Evolutionary conservation across 345 rosid species (phyloP).

Genomic region (Cardamine resedifolia): DNA sequence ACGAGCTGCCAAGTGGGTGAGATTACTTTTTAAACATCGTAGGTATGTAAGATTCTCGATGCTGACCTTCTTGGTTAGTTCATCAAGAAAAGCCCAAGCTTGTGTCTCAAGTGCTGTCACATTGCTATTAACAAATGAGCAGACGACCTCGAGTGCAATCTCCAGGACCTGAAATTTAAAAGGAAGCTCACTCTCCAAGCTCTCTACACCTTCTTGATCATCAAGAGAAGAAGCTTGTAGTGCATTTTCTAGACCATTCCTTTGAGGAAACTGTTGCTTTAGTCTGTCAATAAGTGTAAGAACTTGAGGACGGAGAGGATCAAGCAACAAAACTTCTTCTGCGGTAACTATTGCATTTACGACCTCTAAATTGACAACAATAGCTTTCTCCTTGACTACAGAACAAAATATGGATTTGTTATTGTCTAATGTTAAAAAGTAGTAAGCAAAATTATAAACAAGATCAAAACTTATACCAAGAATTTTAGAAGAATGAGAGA

Average conservation of each 20-base stretch:
- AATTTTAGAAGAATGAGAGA: constrained; percentile 81
- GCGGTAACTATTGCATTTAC: constrained; percentile 75
- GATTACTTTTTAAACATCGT: constrained; percentile 80
- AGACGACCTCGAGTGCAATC: constrained; percentile 83
- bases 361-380: constrained; percentile 83
- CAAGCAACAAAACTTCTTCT: constrained; percentile 71
- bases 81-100: constrained; percentile 85
- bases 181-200: constrained; percentile 73
- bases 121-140: constrained; percentile 57
- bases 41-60: constrained; percentile 85
- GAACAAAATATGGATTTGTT: not conserved
- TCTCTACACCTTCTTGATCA: constrained; percentile 63
- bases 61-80: constrained; percentile 78
- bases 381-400: constrained; percentile 79
- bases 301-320: constrained; percentile 70
- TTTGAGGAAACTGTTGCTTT: constrained; percentile 64
- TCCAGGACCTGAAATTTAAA: constrained; percentile 93
- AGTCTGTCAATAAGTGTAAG: constrained; percentile 68
- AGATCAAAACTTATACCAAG: constrained; percentile 31
- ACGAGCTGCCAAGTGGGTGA: constrained; percentile 76
- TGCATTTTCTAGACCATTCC: constrained; percentile 36
- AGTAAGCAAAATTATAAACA: not conserved
- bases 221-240: constrained; percentile 45
- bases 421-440: not conserved
- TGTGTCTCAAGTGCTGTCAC: constrained; percentile 73